Conservation (phyloP, 1,139 yeast species). For the Lodderomyces orthopsilosis region DNA sequence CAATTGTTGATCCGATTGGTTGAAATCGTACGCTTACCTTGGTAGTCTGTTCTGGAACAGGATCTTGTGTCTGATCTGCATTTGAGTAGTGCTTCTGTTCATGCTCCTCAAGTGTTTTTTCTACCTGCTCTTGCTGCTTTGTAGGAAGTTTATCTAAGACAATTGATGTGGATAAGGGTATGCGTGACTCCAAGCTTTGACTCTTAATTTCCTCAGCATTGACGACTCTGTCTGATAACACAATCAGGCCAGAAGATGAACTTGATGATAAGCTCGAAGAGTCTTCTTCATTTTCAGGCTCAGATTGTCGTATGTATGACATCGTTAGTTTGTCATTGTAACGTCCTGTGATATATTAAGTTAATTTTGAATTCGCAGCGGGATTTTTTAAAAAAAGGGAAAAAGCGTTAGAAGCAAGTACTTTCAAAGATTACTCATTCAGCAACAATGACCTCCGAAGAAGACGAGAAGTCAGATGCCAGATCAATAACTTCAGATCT, state of each 20-base stretch:
- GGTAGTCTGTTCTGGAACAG: constrained; percentile 6
- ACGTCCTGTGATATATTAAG: neutral
- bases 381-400: neutral
- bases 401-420: neutral
- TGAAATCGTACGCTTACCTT: constrained; percentile 50
- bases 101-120: constrained; percentile 9
- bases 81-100: neutral
- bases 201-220: constrained; percentile 9
- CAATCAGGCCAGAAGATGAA: constrained; percentile 5
- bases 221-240: neutral
- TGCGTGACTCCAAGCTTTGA: constrained; percentile 13
- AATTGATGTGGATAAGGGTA: constrained; percentile 26
- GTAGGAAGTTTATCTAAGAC: constrained; percentile 19
- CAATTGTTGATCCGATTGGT: constrained; percentile 57
- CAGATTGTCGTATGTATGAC: constrained; percentile 16
- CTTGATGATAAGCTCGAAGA: constrained; percentile 12
- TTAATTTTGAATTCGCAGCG: neutral
- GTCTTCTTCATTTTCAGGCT: constrained; percentile 15
- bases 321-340: neutral
- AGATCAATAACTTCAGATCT: constrained; percentile 13
- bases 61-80: neutral
- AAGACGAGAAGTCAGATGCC: neutral
- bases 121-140: constrained; percentile 12
- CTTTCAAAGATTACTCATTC: neutral
- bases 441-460: neutral